Conservation (phyloP, 1,139 yeast species). For the Hyphopichia khmerensis region DNA sequence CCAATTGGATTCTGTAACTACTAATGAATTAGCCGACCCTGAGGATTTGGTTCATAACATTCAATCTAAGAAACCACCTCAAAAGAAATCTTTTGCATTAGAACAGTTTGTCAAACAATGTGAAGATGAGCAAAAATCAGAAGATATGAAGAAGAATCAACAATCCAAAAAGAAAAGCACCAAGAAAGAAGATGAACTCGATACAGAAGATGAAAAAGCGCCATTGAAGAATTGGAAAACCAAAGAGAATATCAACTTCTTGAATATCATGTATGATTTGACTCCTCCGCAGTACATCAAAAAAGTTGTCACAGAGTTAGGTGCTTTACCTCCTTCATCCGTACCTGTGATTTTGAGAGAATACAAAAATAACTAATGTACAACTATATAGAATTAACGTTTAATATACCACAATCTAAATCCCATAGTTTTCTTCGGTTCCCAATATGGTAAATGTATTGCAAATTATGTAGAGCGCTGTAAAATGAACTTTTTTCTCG, state of each 20-base stretch:
- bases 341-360: conserved; percentile 96
- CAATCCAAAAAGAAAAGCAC: conserved; percentile 8
- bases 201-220: conserved; percentile 14
- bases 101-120: conserved; percentile 59
- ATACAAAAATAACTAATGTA: conserved; percentile 52
- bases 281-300: conserved; percentile 94
- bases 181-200: conserved; percentile 10
- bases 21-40: conserved; percentile 87
- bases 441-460: no score
- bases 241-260: conserved; percentile 62
- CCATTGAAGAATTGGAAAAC: conserved; percentile 67
- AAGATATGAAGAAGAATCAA: conserved; percentile 8
- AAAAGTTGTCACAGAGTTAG: conserved; percentile 93
- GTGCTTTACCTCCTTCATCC: conserved; percentile 94
- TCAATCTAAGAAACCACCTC: conserved; percentile 51
- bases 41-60: conserved; percentile 62
- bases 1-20: conserved; percentile 91
- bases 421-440: no score
- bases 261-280: conserved; percentile 87
- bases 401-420: background rate
- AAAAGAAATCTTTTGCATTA: conserved; percentile 62
- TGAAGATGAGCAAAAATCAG: conserved; percentile 23
- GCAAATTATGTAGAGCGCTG: no score
- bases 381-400: background rate
- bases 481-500: no score